Percentiles rank a stretch among this genome's conserved stretches.
These are phyloP conservation scores for Cystobasidium tubakii DNA, from an alignment of 768 basidiomycete species.

Conservation along the genomic window DNA sequence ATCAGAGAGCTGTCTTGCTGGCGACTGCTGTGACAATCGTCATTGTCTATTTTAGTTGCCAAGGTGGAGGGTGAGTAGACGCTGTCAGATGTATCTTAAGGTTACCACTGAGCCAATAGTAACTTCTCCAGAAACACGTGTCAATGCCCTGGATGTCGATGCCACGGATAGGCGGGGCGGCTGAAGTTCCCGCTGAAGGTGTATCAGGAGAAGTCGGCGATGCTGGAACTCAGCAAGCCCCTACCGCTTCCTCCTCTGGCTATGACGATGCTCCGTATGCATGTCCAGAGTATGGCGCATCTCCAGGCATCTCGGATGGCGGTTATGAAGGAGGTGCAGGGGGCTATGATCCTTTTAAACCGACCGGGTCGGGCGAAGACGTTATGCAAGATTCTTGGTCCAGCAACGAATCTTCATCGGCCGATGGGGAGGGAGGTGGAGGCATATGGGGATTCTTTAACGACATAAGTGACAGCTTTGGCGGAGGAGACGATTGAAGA, in stretches of 20 bases:
- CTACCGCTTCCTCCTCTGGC: neutral
- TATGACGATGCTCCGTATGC: constrained; percentile 1
- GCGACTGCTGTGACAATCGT: constrained; percentile 61
- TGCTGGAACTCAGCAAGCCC: neutral
- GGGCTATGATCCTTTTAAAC: neutral
- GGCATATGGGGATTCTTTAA: too few relatives aligned
- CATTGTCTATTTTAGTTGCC: constrained; percentile 80
- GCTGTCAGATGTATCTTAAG: neutral
- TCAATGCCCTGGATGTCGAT: constrained; percentile 41
- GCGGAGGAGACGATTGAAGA: too few relatives aligned
- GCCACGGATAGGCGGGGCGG: constrained; percentile 32
- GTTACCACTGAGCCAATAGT: neutral
- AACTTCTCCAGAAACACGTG: constrained; percentile 36
- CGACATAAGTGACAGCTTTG: too few relatives aligned
- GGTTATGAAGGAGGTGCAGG: neutral
- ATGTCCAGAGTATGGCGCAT: constrained; percentile 21
- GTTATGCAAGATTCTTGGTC: constrained; percentile 47
- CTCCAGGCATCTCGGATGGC: constrained; percentile 7
- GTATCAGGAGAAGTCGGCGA: constrained; percentile 9
- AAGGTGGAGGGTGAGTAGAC: constrained; percentile 49
- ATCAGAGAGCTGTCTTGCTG: constrained; percentile 44
- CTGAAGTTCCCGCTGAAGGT: constrained; percentile 20
- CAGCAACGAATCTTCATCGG: neutral
- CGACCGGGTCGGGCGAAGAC: constrained; percentile 15
- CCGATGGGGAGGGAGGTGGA: too few relatives aligned